Conservation (phyloP, 2,329 filamentous ascomycete genomes). For the Biscogniauxia sp. region DNA sequence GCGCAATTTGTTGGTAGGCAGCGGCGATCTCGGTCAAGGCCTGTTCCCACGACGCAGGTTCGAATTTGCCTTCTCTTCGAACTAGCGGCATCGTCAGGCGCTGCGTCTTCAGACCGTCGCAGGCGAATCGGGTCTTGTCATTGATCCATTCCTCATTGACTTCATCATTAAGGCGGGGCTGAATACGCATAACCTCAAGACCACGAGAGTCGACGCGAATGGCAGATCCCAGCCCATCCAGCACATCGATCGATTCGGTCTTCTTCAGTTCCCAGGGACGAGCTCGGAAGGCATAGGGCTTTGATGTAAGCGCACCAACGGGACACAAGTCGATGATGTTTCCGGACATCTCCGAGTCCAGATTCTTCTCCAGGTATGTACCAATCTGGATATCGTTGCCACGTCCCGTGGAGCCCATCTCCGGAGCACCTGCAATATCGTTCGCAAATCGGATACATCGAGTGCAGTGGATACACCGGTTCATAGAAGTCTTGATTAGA, state of each 20-base stretch:
- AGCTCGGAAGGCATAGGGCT: conserved; percentile 96
- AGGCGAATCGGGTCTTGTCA: conserved; percentile 95
- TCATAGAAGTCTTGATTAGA: conserved; percentile 99
- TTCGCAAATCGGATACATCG: conserved; percentile 97
- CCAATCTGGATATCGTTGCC: conserved; percentile 98
- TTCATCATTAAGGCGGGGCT: conserved; percentile 93
- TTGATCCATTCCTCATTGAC: conserved; percentile 99
- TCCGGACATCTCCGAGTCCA: conserved; percentile 91
- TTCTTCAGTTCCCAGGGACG: conserved; percentile 97
- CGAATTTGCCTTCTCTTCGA: conserved; percentile 84
- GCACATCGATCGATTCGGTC: conserved; percentile 91
- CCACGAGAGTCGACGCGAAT: conserved; percentile 92
- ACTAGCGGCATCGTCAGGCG: conserved; percentile 89
- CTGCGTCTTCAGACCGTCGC: conserved; percentile 95
- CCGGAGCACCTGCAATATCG: conserved; percentile 91
- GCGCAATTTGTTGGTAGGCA: conserved; percentile 75
- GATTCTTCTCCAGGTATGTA: conserved; percentile 91
- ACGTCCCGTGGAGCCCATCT: conserved; percentile 90
- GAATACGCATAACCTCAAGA: conserved; percentile 90
- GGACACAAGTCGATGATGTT: conserved; percentile 99
- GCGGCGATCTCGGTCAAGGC: conserved; percentile 82
- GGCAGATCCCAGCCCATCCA: conserved; percentile 89
- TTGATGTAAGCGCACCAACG: conserved; percentile 92
- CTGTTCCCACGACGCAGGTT: conserved; percentile 93
- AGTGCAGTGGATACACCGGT: conserved; percentile 98